These are phyloP conservation scores for Paramecium sonneborni DNA, from an alignment of 73 alveolate genomes.

Conservation along the genomic window DNA sequence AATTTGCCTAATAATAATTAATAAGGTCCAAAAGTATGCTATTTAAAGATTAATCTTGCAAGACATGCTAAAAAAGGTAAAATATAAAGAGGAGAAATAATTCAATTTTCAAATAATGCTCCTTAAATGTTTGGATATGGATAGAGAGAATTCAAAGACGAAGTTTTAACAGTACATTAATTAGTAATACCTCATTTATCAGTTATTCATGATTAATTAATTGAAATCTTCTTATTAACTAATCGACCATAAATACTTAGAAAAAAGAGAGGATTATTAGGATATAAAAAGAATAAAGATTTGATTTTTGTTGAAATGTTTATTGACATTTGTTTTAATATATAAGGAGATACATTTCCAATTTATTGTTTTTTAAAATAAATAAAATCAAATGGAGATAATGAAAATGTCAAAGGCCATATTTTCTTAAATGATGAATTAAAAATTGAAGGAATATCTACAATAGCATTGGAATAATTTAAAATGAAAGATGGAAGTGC, in stretches of 20 bases:
- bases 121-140: slow-evolving; percentile 47
- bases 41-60: slow-evolving; percentile 5
- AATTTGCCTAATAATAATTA: background rate
- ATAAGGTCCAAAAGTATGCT: background rate
- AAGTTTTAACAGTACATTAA: background rate
- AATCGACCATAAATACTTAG: slow-evolving; percentile 20
- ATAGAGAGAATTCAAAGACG: slow-evolving; percentile 24
- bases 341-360: slow-evolving; percentile 2
- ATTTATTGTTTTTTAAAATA: slow-evolving; percentile 31
- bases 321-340: slow-evolving; percentile 11
- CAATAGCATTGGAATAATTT: slow-evolving; percentile 25
- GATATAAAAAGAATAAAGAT: background rate
- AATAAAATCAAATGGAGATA: background rate
- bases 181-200: background rate
- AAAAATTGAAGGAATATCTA: slow-evolving; percentile 20
- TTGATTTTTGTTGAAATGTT: slow-evolving; percentile 27
- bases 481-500: background rate
- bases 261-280: background rate
- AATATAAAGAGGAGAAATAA: slow-evolving; percentile 44
- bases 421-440: background rate
- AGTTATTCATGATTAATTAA: slow-evolving; percentile 9
- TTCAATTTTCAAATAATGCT: slow-evolving; percentile 29
- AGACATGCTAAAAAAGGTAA: slow-evolving; percentile 47
- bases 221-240: slow-evolving; percentile 8
- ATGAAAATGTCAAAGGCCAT: slow-evolving; percentile 41